Conservation (phyloP, 306 rosid species). For the Spatholobus suberectus region DNA sequence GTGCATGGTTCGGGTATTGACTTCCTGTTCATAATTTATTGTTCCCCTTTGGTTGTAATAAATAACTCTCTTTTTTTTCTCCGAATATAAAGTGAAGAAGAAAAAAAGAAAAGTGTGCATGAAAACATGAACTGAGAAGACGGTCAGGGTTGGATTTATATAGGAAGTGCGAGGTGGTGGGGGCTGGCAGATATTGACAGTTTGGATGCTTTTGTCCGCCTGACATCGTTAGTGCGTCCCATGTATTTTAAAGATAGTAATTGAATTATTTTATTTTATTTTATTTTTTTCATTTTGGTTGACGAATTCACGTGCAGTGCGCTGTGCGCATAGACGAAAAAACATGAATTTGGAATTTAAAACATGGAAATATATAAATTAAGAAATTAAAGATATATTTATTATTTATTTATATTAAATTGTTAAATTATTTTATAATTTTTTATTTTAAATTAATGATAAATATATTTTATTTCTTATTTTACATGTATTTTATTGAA, state of each 20-base stretch:
- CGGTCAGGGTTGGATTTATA: slow-evolving; percentile 34
- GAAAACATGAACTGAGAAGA: no score
- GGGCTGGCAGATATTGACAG: slow-evolving; percentile 44
- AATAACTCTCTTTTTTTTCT: neutral
- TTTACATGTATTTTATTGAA: no score
- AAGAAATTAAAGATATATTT: no score
- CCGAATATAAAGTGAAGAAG: neutral
- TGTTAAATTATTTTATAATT: no score
- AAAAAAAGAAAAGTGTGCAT: neutral
- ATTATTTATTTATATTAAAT: no score
- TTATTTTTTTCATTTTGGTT: no score
- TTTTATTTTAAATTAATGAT: no score
- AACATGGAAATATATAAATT: neutral
- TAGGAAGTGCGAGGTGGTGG: neutral
- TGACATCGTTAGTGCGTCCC: slow-evolving; percentile 48
- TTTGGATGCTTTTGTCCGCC: slow-evolving; percentile 42
- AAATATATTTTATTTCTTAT: no score
- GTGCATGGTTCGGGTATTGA: slow-evolving; percentile 99
- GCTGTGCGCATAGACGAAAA: no score
- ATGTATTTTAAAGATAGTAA: slow-evolving; percentile 26
- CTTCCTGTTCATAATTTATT: slow-evolving; percentile 54
- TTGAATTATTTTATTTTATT: no score
- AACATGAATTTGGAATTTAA: no score
- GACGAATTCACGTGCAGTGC: no score
- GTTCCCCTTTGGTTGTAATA: slow-evolving; percentile 11